Evolutionary conservation across 805 yeast genomes (phyloP).

Genomic region (Sungouiozyma intestinalis): DNA sequence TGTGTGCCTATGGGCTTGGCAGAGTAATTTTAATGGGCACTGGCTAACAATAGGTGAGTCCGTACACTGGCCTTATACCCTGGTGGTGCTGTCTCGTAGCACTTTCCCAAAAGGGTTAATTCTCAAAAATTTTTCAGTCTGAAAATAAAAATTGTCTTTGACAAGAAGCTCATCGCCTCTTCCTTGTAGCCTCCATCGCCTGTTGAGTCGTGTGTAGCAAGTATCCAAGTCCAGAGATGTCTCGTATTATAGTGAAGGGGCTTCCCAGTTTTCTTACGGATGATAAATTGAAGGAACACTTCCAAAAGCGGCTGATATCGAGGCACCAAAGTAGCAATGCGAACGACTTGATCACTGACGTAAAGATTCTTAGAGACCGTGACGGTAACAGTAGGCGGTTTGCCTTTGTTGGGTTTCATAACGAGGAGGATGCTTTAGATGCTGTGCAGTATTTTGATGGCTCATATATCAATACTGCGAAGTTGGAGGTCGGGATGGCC

Average conservation of each 20-base stretch:
- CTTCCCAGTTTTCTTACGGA: constrained; percentile 73
- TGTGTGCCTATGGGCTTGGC: no score
- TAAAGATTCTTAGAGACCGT: constrained; percentile 67
- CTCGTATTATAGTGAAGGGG: constrained; percentile 87
- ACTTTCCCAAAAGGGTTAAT: background rate
- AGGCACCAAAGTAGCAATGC: constrained; percentile 15
- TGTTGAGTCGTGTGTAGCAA: no score
- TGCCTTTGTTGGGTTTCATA: constrained; percentile 82
- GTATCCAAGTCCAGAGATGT: no score
- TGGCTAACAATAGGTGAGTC: no score
- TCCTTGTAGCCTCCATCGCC: background rate
- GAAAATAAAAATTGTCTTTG: background rate
- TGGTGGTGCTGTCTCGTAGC: no score
- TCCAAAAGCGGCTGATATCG: constrained; percentile 30
- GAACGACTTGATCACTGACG: constrained; percentile 71
- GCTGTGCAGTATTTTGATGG: constrained; percentile 70
- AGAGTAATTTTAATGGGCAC: no score
- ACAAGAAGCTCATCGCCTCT: background rate
- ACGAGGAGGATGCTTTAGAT: constrained; percentile 60
- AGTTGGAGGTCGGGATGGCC: constrained; percentile 70
- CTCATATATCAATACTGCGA: constrained; percentile 75
- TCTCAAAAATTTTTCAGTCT: background rate
- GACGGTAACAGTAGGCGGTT: constrained; percentile 85
- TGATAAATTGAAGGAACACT: constrained; percentile 57
- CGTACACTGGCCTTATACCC: no score